A percentile compares a stretch with the other conserved stretches of the same genome.
Evolutionary conservation across 371 early-diverging fungal genomes (phyloP).

Genomic region (Haplosporangium sp.): DNA sequence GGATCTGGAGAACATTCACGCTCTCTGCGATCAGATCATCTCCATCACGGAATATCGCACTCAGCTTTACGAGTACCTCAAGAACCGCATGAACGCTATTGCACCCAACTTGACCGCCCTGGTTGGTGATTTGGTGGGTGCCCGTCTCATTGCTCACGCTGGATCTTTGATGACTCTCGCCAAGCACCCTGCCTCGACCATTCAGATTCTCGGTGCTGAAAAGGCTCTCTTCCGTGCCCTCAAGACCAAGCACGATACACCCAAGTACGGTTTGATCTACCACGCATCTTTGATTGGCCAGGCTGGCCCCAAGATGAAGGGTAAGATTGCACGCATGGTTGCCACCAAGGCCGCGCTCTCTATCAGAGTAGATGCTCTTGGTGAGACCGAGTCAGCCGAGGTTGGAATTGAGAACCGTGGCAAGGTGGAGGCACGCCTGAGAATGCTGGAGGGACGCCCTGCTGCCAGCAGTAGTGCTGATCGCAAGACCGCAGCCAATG

Average conservation of each 20-base stretch:
- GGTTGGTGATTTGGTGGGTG: conserved; percentile 93
- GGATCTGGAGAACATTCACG: conserved; percentile 89
- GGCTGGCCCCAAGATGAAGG: conserved; percentile 88
- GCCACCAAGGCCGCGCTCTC: conserved; percentile 95
- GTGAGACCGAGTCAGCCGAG: conserved; percentile 85
- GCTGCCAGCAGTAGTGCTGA: conserved; percentile 51
- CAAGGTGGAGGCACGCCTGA: conserved; percentile 88
- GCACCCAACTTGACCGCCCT: conserved; percentile 95
- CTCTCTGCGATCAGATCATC: conserved; percentile 87
- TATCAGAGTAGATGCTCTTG: conserved; percentile 95
- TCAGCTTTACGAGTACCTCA: conserved; percentile 89
- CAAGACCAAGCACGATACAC: conserved; percentile 95
- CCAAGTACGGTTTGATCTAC: conserved; percentile 97
- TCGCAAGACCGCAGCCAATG: conserved; percentile 64
- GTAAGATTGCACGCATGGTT: conserved; percentile 92
- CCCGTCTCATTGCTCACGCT: conserved; percentile 92
- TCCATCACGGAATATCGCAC: conserved; percentile 88
- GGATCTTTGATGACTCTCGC: conserved; percentile 92
- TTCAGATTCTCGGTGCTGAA: conserved; percentile 98
- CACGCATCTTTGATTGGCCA: conserved; percentile 92
- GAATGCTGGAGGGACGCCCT: conserved; percentile 80
- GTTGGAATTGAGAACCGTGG: conserved; percentile 87
- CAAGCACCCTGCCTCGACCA: conserved; percentile 94
- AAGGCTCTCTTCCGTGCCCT: conserved; percentile 97
- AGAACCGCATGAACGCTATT: conserved; percentile 89